phyloP scores from a whole-genome alignment of 106 monocot genomes.

The Platanthera guangdongensis region DNA sequence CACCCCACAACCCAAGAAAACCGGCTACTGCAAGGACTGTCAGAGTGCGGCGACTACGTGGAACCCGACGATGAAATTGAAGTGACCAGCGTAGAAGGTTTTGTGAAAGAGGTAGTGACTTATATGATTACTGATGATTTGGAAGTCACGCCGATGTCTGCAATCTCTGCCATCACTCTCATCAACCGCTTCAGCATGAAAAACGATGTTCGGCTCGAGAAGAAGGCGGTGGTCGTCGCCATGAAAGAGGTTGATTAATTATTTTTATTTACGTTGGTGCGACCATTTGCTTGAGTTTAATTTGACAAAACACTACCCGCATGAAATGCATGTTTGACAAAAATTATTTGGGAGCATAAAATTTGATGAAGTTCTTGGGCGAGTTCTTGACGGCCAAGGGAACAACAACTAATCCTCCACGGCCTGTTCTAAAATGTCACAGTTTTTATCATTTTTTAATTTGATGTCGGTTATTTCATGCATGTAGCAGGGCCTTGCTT shows the following conservation, averaged over 20 bases:
- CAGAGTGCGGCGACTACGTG: neutral
- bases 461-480: neutral
- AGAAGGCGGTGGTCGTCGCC: conserved; percentile 11
- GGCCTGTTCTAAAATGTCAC: neutral
- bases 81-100: neutral
- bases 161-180: conserved; percentile 16
- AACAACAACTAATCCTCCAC: neutral
- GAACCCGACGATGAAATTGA: too few species aligned
- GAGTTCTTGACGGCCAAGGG: too few species aligned
- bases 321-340: too few species aligned
- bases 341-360: too few species aligned
- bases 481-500: neutral
- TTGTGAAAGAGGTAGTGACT: conserved; percentile 16
- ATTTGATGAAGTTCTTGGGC: too few species aligned
- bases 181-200: conserved; percentile 23
- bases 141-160: conserved; percentile 22
- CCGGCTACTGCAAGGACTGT: neutral
- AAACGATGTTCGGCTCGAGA: conserved; percentile 16
- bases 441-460: neutral
- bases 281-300: too few species aligned
- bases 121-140: conserved; percentile 42
- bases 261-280: neutral
- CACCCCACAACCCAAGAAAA: neutral
- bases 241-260: conserved; percentile 12
- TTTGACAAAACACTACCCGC: too few species aligned